Conservation (phyloP, 805 yeast species). For the Suhomyces sp. region DNA sequence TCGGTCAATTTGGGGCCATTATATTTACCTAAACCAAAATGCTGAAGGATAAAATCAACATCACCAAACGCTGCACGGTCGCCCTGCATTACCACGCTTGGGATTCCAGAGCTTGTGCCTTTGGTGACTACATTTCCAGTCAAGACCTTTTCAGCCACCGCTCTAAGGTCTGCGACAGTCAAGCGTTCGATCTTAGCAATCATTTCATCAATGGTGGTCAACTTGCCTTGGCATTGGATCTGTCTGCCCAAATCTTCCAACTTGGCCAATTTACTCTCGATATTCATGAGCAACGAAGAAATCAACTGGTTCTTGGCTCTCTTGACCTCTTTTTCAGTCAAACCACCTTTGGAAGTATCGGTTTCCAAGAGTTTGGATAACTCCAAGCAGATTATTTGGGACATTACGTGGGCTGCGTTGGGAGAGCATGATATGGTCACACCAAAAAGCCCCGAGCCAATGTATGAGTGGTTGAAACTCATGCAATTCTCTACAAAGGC, state of each 20-base stretch:
- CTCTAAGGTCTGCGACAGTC: constrained; percentile 62
- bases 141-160: constrained; percentile 72
- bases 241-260: constrained; percentile 96
- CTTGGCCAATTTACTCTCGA: constrained; percentile 90
- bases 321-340: constrained; percentile 68
- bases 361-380: constrained; percentile 33
- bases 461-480: constrained; percentile 85
- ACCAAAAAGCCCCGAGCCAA: constrained; percentile 90
- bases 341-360: constrained; percentile 47
- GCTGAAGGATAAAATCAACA: constrained; percentile 57
- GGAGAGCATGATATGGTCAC: constrained; percentile 82
- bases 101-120: constrained; percentile 51
- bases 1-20: constrained; percentile 16
- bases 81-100: constrained; percentile 91
- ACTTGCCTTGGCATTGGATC: constrained; percentile 75
- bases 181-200: constrained; percentile 68
- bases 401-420: constrained; percentile 78
- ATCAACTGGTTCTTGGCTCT: constrained; percentile 92
- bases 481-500: constrained; percentile 88
- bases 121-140: constrained; percentile 58
- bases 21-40: constrained; percentile 68
- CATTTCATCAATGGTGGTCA: constrained; percentile 79
- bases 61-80: constrained; percentile 84
- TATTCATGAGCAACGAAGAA: constrained; percentile 84
- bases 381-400: constrained; percentile 65